Evolutionary conservation across 2,329 filamentous ascomycete genomes (phyloP).

Genomic region (Nemania sp.): DNA sequence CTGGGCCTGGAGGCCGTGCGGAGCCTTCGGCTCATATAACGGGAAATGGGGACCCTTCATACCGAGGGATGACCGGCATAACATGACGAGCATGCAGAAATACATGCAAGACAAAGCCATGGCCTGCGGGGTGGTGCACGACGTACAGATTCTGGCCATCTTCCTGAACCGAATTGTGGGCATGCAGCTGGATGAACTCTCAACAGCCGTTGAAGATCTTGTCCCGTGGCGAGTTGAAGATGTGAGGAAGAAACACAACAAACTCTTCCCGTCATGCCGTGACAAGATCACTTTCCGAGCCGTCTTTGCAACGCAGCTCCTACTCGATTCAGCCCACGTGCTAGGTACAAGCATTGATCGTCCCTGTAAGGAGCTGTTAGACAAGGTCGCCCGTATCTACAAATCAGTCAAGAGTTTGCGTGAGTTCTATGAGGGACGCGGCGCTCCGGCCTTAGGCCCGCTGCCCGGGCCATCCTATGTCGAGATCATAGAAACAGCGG

Average conservation of each 20-base stretch:
- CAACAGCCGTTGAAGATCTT: not conserved
- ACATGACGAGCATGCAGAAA: slow-evolving; percentile 2
- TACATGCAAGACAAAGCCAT: slow-evolving; percentile 5
- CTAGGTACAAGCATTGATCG: slow-evolving; percentile 6
- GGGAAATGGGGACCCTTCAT: slow-evolving; percentile 5
- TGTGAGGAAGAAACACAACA: not conserved
- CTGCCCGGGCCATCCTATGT: not conserved
- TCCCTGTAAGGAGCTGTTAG: not conserved
- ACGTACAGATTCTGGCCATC: not conserved
- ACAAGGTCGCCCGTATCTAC: not conserved
- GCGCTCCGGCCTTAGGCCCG: not conserved
- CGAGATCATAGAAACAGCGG: not conserved
- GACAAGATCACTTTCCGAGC: slow-evolving; percentile 3
- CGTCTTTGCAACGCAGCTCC: slow-evolving; percentile 4
- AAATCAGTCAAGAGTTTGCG: slow-evolving; percentile 7
- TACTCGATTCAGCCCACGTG: slow-evolving; percentile 3
- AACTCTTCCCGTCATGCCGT: not conserved
- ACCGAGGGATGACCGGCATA: slow-evolving; percentile 11
- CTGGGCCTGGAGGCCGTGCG: not conserved
- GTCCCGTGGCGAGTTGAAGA: not conserved
- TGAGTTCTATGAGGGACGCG: slow-evolving; percentile 1
- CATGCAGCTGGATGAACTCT: slow-evolving; percentile 3
- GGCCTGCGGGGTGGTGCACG: not conserved
- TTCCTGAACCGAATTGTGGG: not conserved
- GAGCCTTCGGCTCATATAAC: not conserved